A percentile compares a stretch with the other conserved stretches of the same genome.
These are phyloP conservation scores for Metschnikowia hibisci DNA, from an alignment of 805 yeast genomes.

Conservation along the genomic window DNA sequence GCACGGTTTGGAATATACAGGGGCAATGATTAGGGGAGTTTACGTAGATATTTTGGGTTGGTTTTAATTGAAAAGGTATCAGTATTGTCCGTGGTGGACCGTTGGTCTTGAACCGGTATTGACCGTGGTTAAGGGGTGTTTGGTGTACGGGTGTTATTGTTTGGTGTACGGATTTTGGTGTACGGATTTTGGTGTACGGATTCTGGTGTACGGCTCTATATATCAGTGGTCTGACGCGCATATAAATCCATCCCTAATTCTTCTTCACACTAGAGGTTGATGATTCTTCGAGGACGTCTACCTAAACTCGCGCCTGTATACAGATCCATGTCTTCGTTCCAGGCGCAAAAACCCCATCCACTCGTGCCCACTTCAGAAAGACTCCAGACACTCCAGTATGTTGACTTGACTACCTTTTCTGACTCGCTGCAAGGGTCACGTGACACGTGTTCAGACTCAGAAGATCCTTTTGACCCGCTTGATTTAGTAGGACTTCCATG, in stretches of 20 bases:
- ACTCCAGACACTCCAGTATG: slow-evolving; percentile 9
- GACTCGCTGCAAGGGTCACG: slow-evolving; percentile 9
- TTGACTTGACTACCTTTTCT: slow-evolving; percentile 19
- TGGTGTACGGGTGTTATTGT: neutral
- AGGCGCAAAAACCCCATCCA: neutral
- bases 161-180: neutral
- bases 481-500: slow-evolving; percentile 18
- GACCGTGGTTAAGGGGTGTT: neutral
- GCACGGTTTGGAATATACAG: no score
- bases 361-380: slow-evolving; percentile 12
- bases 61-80: no score
- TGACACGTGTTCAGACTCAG: slow-evolving; percentile 12
- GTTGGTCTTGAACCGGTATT: neutral
- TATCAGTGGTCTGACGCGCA: no score
- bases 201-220: neutral
- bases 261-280: neutral
- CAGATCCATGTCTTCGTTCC: neutral
- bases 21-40: no score
- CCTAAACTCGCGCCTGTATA: slow-evolving; percentile 1
- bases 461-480: slow-evolving; percentile 19
- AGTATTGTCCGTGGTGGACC: no score
- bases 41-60: no score
- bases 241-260: neutral
- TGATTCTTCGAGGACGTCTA: slow-evolving; percentile 6
- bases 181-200: neutral